A percentile compares a stretch with the other conserved stretches of the same genome.
Conservation (phyloP, 768 basidiomycete species). For the Nidula microcarpa region DNA sequence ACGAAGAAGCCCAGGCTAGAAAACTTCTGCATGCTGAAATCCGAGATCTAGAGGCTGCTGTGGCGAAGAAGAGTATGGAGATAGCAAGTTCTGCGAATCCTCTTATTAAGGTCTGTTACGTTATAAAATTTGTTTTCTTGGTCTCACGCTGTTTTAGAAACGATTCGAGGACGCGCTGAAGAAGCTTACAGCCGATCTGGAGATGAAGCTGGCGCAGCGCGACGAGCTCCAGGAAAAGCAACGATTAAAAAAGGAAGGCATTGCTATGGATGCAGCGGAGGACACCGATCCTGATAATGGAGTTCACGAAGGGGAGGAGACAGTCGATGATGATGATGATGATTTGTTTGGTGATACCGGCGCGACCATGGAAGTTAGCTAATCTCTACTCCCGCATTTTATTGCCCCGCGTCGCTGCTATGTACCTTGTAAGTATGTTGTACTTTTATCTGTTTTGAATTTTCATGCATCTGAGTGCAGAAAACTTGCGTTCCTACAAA, state of each 20-base stretch:
- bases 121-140: too few species aligned
- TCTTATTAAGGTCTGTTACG: conserved; percentile 65
- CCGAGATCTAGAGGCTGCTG: conserved; percentile 82
- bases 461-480: too few species aligned
- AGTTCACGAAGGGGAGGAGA: conserved; percentile 26
- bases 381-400: neutral
- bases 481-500: neutral
- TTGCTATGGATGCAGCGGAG: conserved; percentile 33
- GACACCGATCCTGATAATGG: conserved; percentile 33
- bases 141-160: conserved; percentile 43
- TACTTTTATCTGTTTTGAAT: too few species aligned
- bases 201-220: conserved; percentile 76
- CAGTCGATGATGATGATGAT: conserved; percentile 22
- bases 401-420: too few species aligned
- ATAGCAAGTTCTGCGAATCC: conserved; percentile 83
- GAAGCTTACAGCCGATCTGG: conserved; percentile 83
- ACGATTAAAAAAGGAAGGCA: conserved; percentile 68
- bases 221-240: conserved; percentile 79
- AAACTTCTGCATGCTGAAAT: conserved; percentile 88
- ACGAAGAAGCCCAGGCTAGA: conserved; percentile 73
- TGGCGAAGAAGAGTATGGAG: conserved; percentile 80
- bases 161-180: conserved; percentile 91
- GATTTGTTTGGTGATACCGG: conserved; percentile 52
- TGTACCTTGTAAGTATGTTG: too few species aligned
- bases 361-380: conserved; percentile 32